Conservation (phyloP, 371 early-diverging fungal genomes). For the Racocetra persica region DNA sequence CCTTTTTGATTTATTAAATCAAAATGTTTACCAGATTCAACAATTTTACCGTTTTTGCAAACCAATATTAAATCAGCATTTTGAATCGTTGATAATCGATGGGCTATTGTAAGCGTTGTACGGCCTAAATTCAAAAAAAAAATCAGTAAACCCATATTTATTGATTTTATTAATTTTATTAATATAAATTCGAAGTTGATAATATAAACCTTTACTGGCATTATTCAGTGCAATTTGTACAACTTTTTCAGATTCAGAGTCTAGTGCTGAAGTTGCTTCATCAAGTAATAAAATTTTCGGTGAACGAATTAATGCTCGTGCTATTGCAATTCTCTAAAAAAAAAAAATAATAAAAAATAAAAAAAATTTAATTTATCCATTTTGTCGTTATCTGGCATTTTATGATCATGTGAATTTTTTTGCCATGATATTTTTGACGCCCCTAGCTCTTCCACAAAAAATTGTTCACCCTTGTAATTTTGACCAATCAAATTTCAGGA, state of each 20-base stretch:
- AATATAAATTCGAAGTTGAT: too few relatives aligned
- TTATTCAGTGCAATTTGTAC: slow-evolving; percentile 89
- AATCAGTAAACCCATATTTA: too few relatives aligned
- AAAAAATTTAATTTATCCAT: too few relatives aligned
- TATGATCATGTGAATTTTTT: too few relatives aligned
- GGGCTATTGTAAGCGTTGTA: slow-evolving; percentile 76
- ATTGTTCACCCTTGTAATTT: too few relatives aligned
- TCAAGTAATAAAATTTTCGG: slow-evolving; percentile 91
- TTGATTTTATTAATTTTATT: too few relatives aligned
- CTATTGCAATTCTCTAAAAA: slow-evolving; percentile 71
- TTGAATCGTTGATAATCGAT: slow-evolving; percentile 74
- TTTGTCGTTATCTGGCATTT: too few relatives aligned
- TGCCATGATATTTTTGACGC: too few relatives aligned
- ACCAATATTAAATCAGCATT: slow-evolving; percentile 71
- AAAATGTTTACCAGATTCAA: slow-evolving; percentile 66
- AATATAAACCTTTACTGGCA: slow-evolving; percentile 55
- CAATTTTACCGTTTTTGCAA: slow-evolving; percentile 64
- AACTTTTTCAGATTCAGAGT: slow-evolving; percentile 87
- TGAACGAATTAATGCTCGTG: slow-evolving; percentile 79
- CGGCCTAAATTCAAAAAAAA: slow-evolving; percentile 51
- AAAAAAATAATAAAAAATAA: neutral
- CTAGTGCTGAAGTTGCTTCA: slow-evolving; percentile 96
- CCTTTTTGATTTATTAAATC: slow-evolving; percentile 56
- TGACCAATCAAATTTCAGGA: too few relatives aligned
- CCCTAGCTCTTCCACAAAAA: too few relatives aligned